Evolutionary conservation across 1,284 basidiomycete species (phyloP), one percentile per base, ranked within the genome.

Genomic region (Vanrija sp.): DNA sequence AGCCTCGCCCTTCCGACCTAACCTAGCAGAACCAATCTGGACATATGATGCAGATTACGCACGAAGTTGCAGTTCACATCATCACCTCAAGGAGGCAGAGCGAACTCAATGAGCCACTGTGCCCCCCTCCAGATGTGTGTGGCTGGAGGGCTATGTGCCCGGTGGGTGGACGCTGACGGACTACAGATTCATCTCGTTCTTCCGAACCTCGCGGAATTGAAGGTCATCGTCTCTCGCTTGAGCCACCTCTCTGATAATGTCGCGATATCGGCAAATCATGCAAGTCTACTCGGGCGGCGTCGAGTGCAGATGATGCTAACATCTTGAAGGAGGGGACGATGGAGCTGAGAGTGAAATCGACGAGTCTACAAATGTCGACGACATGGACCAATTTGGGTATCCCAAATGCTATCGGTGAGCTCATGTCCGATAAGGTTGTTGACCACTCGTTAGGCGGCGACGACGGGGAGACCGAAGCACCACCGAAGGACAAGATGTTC

Each of bases 41-140:
- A 8, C 64, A 69, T 45, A 49, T 54, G 0, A 64, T 77, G 53
- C 55, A 62, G 4, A 75, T 78, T 53, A 66, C 65, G 2, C 79
- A 80, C 58, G 76, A 78, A 51, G 65, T 79, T 28, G 68, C 71
- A 19, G 72, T 79, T 34, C 68, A 88, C 49, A 84, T 96, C 6
- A 80, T 92, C 77, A 84, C 84, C 47, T 84, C 86, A 0, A 77
- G 79, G 0, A 87, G 93, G 55, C 84, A 89, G 15, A 83, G 82
- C 18, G 83, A 82, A 57, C 80, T 95, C 52, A 81, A 79, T 18
- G 91, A 95, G 71, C 92, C 91, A 0, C 72, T 89, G 63, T 94
- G 91, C 73, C 91, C 92, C 1, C 86, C 89, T 43, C 89, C 91
- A 7, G 88, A 95, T 67, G 92, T 92, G 64, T 55, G 83, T 71